Base-by-base conservation (phyloP, 129 eudicot species). In the Flaveria ramosissima region DNA sequence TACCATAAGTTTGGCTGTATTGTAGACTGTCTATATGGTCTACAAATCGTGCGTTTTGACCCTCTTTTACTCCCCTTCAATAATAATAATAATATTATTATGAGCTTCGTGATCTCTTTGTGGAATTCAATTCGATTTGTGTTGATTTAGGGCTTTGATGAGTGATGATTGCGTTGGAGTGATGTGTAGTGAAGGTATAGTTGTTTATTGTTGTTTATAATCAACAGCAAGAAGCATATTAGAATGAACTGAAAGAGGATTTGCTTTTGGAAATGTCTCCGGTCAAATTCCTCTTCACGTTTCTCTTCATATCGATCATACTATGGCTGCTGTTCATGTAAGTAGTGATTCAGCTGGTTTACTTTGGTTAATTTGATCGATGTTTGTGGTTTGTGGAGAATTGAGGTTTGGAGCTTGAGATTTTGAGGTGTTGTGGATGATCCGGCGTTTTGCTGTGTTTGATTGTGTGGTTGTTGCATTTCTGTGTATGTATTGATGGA, bases 271-370 rank as follows among this genome's bases (percentile, higher is more conserved):
- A 65, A 32, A 80, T 80, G 78, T 93, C 98, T 14, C 98, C 98
- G 84, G 96, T 87, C 74, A 90, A 86, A 45, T 93, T 93, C 78
- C 42, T 93, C 78, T 93, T 90, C 51, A 89, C 90, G 74, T 93
- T 93, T 84, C 81, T 93, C 43, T 85, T 88, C 77, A 77, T 88
- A 32, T 93, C 98, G 72, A 85, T 93, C 83, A 83, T 88, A 30
- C 73, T 91, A 78, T 93, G 98, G 98, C 89, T 90, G 42, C 78
- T 88, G 50, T 93, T 93, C 83, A 85, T 82, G 98, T 93, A 65
- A 85, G 97, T 83, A 46, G 27, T 42, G 51, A 23, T 10, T 57
- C 57, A 9, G 43, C 39, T 30, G 19, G 3, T 42, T 20, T 19
- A 43, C 2, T 42, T 0, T 71, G 4, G 45, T 21, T 13, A 9